phyloP scores from a whole-genome alignment of 371 early-diverging fungal species.

The Nematocida sp. region DNA sequence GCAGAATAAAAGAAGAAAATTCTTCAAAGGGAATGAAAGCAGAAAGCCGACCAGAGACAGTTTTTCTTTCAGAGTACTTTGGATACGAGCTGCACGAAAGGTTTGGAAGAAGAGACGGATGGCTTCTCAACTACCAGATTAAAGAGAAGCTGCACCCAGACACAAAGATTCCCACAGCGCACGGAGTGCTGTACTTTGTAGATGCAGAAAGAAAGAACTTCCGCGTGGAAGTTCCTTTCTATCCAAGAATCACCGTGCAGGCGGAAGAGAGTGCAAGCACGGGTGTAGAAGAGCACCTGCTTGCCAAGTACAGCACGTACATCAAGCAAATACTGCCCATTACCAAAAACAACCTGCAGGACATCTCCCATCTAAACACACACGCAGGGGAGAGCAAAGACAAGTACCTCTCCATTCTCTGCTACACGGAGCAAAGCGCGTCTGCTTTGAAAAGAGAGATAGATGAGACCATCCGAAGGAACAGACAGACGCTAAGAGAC shows the following conservation, averaged over 20 bases:
- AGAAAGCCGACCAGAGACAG: no score
- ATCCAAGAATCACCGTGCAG: constrained; percentile 52
- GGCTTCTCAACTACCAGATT: constrained; percentile 60
- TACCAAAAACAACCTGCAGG: constrained; percentile 47
- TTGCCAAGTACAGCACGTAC: constrained; percentile 39
- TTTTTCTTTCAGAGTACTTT: constrained; percentile 57
- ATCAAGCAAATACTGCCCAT: constrained; percentile 42
- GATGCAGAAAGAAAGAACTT: constrained; percentile 52
- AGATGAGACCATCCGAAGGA: constrained; percentile 37
- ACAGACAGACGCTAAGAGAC: constrained; percentile 14
- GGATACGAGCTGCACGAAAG: constrained; percentile 50
- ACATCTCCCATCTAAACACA: constrained; percentile 57
- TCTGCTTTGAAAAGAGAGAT: constrained; percentile 50
- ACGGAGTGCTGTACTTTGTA: constrained; percentile 59
- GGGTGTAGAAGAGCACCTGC: constrained; percentile 58
- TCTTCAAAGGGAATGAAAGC: no score
- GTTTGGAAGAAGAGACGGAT: constrained; percentile 50
- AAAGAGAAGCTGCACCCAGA: constrained; percentile 19
- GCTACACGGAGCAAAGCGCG: constrained; percentile 47
- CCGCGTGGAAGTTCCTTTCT: constrained; percentile 54
- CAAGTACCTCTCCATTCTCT: constrained; percentile 51
- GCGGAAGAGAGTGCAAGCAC: constrained; percentile 15
- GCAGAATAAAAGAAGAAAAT: no score
- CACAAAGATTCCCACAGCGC: background rate
- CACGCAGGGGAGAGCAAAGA: constrained; percentile 7